Evolutionary conservation across 2,329 filamentous ascomycete species (phyloP).

Genomic region (Colletotrichum sp.): DNA sequence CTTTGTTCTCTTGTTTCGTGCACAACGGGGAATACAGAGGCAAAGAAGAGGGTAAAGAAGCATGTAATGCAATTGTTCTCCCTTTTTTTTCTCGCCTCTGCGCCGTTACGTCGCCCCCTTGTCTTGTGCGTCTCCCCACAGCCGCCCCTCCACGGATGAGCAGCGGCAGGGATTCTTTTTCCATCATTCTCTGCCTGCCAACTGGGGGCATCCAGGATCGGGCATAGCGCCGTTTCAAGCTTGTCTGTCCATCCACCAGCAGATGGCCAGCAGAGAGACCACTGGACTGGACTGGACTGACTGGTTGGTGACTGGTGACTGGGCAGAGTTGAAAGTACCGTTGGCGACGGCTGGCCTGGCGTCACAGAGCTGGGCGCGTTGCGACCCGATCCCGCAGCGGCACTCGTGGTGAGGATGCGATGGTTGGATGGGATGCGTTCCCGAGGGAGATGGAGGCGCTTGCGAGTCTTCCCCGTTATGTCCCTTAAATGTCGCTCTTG

Average conservation of each 20-base stretch:
- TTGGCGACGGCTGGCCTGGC: background rate
- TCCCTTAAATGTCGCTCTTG: background rate
- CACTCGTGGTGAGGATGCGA: background rate
- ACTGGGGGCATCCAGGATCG: constrained; percentile 4
- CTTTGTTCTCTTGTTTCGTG: background rate
- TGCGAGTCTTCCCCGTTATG: background rate
- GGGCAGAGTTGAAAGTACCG: background rate
- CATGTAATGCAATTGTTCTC: background rate
- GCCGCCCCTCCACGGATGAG: constrained; percentile 12
- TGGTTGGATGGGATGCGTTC: constrained; percentile 13
- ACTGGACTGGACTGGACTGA: background rate
- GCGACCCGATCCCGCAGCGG: constrained; percentile 13
- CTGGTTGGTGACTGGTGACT: background rate
- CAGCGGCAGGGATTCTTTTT: constrained; percentile 11
- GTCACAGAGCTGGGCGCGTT: constrained; percentile 2
- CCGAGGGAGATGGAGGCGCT: constrained; percentile 2
- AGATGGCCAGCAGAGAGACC: background rate
- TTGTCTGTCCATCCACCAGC: constrained; percentile 2
- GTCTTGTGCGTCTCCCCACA: constrained; percentile 1
- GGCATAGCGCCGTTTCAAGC: constrained; percentile 21
- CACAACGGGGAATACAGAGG: background rate
- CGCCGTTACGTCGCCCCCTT: background rate
- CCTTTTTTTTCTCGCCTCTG: background rate
- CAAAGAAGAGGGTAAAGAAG: background rate
- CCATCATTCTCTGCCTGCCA: background rate